Evolutionary conservation across 2,329 filamentous ascomycete genomes (phyloP), one percentile per base, ranked within the genome.

Genomic region (Colletotrichum shisoi): DNA sequence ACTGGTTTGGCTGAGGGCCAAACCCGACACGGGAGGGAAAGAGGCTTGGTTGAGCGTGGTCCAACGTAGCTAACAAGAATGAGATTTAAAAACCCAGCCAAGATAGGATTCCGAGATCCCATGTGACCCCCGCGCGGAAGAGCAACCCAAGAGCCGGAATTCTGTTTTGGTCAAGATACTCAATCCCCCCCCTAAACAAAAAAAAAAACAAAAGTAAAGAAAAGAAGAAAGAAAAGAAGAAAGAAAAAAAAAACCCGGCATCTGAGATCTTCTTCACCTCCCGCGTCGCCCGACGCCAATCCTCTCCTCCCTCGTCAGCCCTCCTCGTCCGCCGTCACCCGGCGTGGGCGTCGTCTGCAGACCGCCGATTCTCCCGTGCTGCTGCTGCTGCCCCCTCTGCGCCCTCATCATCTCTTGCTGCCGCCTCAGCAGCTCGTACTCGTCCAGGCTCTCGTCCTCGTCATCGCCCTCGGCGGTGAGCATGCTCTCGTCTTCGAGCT

Each of bases 251-350:
- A 21, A 19, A 49, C 8, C 5, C 46, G 4, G 9, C 21, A 31
- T 31, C 27, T 31, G 24, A 31, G 6, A 49, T 49, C 46, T 24
- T 9, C n/a, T 56, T 54, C 62, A 67, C 67, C 70, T 63, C 59
- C 70, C 70, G 62, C 70, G 69, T 66, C 72, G 71, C 70, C 70
- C 67, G 9, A 79, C 74, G 1, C 78, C 78, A 58, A 81, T 80
- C 59, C 79, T 74, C 49, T 80, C 79, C 13, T 81, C 77, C 69
- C 79, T 72, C n/a, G 67, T 72, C 68, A 75, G 72, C 17, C 44
- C 62, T 6, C 67, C 60, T 17, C 69, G 45, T 17, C 54, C 63
- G 11, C 59, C 69, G n/a, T 64, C 56, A 24, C 63, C 74, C 0
- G 71, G 72, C 37, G 73, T 76, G 42, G 69, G 63, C 57, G 73